Base-by-base conservation (phyloP, 768 basidiomycete genomes). In the Termitomyces sp. region DNA sequence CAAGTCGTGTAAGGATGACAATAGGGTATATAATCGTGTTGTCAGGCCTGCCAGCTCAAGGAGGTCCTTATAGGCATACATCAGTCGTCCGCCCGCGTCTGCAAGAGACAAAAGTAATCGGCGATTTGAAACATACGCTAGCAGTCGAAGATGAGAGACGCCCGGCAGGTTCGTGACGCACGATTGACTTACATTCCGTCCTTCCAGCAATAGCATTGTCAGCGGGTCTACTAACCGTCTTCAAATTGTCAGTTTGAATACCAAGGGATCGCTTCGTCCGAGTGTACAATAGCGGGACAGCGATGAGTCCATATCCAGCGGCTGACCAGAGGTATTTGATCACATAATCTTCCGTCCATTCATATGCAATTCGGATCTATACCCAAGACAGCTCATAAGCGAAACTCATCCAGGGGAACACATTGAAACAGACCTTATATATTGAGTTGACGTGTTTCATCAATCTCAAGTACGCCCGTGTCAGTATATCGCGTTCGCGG, bases 271-370 rank as follows among this genome's bases (percentile, higher is more conserved):
- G 75, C 49, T 75, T 72, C 14, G 71, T 75, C 17, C 85, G 76
- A 0, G 87, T 89, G 64, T 90, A 84, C 39, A 96, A 74, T 19
- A 96, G 79, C 0, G 95, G 96, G 1, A 98, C 86, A 8, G 94
- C 91, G 66, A 98, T 98, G 21, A 98, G 79, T 4, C 79, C 81
- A 69, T 98, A 98, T 0, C 96, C 96, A 4, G 85, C 86, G 1
- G 94, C 94, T 10, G 90, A 93, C 95, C 94, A 97, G 9, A 91
- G 73, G 68, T 97, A 98, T 70, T 97, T 97, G 77, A 97, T 94
- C 19, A 97, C 89, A 62, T 92, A 94, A 73, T 97, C 95, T 67
- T 97, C 95, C 0, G 91, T 97, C 94, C 91, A 97, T 72, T 86
- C 91, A 65, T 92, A 95, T 2, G 88, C 88, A 46, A 95, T 91